A percentile compares a stretch with the other conserved stretches of the same genome.
Evolutionary conservation across 495 filamentous ascomycete species (phyloP).

Genomic region (Aspergillus sclerotioniger): DNA sequence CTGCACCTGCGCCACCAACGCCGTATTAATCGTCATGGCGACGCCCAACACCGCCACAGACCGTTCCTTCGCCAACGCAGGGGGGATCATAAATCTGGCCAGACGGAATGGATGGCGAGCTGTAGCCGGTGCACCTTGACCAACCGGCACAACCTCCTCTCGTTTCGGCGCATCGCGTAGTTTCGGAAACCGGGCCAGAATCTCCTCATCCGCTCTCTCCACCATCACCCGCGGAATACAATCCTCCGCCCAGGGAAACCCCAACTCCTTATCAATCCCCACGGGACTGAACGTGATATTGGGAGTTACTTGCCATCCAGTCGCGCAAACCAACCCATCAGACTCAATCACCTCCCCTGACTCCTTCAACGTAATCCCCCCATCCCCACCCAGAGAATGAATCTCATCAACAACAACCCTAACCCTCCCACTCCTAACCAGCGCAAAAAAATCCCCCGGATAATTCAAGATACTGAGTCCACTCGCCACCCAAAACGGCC

Average conservation of each 20-base stretch:
- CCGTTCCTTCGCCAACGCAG: conserved; percentile 52
- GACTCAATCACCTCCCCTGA: conserved; percentile 6
- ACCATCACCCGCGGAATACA: conserved; percentile 28
- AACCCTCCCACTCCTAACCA: conserved; percentile 57
- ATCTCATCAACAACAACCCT: conserved; percentile 61
- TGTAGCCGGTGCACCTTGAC: conserved; percentile 30
- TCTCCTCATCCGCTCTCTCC: conserved; percentile 59
- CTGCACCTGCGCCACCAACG: conserved; percentile 62
- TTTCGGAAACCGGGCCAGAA: conserved; percentile 64
- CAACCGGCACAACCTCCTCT: conserved; percentile 33
- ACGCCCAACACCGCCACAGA: conserved; percentile 68
- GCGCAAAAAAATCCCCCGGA: conserved; percentile 60
- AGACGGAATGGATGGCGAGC: conserved; percentile 49
- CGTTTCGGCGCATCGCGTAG: conserved; percentile 38
- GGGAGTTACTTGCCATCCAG: conserved; percentile 65
- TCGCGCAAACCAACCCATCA: conserved; percentile 66
- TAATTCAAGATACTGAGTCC: conserved; percentile 71
- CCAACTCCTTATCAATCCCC: conserved; percentile 36
- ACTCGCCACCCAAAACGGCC: conserved; percentile 61
- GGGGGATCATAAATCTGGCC: conserved; percentile 69
- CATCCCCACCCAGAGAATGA: conserved; percentile 33
- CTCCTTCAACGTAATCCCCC: neutral
- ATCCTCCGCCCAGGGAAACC: conserved; percentile 37
- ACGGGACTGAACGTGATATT: conserved; percentile 63
- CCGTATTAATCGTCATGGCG: conserved; percentile 61